Base-by-base conservation (phyloP, 331 rosid species). In the Cydonia oblonga region DNA sequence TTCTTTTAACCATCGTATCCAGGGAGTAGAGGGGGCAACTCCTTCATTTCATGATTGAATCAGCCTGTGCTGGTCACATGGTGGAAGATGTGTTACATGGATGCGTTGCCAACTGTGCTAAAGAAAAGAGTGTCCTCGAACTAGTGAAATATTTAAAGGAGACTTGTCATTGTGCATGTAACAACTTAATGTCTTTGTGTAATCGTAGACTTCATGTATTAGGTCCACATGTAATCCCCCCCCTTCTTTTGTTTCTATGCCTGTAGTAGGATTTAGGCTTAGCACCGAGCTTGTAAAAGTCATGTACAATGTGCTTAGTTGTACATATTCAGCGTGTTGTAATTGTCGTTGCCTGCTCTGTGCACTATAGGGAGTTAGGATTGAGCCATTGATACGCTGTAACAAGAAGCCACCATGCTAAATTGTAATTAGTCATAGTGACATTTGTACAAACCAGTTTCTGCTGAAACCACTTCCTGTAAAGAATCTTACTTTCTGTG, bases 11-110 rank as follows among this genome's bases (percentile, higher is more conserved):
- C 78, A 49, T 78, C 73, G 30, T 71, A 78, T 82, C 76, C 86
- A 82, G 86, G 86, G 68, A 65, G 70, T 82, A 73, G 78, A 69
- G 71, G 69, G 63, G 76, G 75, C 77, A 71, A 71, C 75, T 66
- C 71, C 75, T 78, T 78, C 77, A 69, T 75, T 82, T 82, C 75
- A 78, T 78, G 72, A 69, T 62, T 76, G 81, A 72, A 76, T 73
- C 73, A 68, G 79, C 85, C 73, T 81, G 71, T 81, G 78, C 79
- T 77, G 81, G 78, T 76, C 75, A 61, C 74, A 66, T 72, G 72
- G 72, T 67, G 84, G 79, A 76, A 72, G 75, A 64, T 62, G 67
- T 81, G 56, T 81, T 81, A 64, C 63, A 54, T 73, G 76, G 74
- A 70, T 81, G 73, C 73, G 44, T 75, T 71, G 57, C 69, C 73